Percentiles rank a stretch among this genome's conserved stretches.
phyloP scores from a whole-genome alignment of 129 eudicot species.

The Centrapalus pauciflorus region DNA sequence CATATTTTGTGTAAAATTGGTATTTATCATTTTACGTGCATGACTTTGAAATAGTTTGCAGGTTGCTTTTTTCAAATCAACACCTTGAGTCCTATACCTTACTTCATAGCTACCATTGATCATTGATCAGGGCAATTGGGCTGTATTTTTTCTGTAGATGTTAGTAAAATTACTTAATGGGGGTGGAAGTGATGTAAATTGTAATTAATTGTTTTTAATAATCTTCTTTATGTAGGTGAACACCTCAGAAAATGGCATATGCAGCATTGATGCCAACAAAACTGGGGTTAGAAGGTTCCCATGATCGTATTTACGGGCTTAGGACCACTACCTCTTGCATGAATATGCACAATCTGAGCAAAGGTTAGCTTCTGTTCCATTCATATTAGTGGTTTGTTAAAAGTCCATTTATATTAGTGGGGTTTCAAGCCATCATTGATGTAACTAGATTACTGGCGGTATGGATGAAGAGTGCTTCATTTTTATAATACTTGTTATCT shows the following conservation, averaged over 20 bases:
- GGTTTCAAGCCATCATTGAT: background rate
- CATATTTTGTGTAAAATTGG: background rate
- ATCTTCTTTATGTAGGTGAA: background rate
- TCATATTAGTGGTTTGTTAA: background rate
- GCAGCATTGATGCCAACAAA: slow-evolving; percentile 35
- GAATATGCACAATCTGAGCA: slow-evolving; percentile 25
- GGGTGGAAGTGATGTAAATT: background rate
- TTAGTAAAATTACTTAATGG: background rate
- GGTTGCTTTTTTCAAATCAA: background rate
- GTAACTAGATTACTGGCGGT: background rate
- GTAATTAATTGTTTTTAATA: background rate
- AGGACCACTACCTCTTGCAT: slow-evolving; percentile 25
- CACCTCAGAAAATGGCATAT: slow-evolving; percentile 20
- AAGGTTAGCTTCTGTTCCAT: slow-evolving; percentile 16
- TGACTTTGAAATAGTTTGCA: background rate
- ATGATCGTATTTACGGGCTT: slow-evolving; percentile 24
- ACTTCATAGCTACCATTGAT: background rate
- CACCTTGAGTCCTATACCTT: background rate
- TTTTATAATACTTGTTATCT: too few species aligned
- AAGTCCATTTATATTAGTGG: background rate
- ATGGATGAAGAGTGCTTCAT: background rate
- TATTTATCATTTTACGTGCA: background rate
- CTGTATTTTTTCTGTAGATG: background rate
- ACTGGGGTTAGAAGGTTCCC: slow-evolving; percentile 25
- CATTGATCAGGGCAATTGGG: background rate